Evolutionary conservation across 495 filamentous ascomycete species (phyloP), one percentile per base, ranked within the genome.

Genomic region (Pyrenula massariospora): DNA sequence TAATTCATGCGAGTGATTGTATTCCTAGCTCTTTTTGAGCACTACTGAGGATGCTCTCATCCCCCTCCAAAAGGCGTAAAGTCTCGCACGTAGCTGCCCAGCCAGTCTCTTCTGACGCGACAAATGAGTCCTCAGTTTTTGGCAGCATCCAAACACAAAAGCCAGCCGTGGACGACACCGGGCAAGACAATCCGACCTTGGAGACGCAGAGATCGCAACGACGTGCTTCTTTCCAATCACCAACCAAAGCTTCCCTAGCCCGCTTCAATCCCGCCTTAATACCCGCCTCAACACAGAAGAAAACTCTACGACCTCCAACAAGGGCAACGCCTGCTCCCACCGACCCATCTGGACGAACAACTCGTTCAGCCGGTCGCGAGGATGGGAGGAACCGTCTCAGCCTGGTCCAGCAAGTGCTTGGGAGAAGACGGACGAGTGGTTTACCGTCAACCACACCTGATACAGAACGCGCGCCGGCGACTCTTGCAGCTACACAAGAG

Each of bases 41-140:
- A 42, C 15, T 5, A 15, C 15, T 8, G 31, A n/a, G n/a, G n/a
- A 84, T 83, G 79, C 70, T 77, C 51, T 66, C 66, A 23, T 79
- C 81, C 36, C 77, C 82, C 54, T 70, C 80, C n/a, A 85, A 87
- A 65, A 72, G 81, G 61, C 82, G 82, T 57, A 84, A 78, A 65
- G 84, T 75, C 25, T 81, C 78, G 56, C 77, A 76, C 5, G 68
- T 66, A 21, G 68, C 69, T n/a, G 69, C 68, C 0, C 31, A 42
- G 31, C 31, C 31, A 42, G n/a, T n/a, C n/a, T 5, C 31, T 42
- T 15, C 31, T 15, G 15, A 42, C 31, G 31, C 31, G 31, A 8
- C 31, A 15, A 15, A 55, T 60, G 22, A 12, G 62, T 25, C 59
- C 65, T 19, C 62, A 63, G 63, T 63, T 59, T 60, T 65, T 65